Evolutionary conservation across 192 early-diverging fungal genomes (phyloP).

Genomic region (Funneliformis geosporum): DNA sequence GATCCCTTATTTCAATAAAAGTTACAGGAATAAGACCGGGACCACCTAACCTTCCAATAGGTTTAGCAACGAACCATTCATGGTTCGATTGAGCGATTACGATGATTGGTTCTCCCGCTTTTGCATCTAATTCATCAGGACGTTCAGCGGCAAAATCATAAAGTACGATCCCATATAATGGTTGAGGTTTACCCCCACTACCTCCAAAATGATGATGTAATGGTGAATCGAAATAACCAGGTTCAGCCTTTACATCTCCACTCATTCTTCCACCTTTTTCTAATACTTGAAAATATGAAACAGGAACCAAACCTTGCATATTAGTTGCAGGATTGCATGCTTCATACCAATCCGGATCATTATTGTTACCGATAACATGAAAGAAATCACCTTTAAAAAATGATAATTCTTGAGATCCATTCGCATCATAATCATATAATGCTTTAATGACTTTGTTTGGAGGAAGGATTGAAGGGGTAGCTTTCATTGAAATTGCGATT

Average conservation of each 20-base stretch:
- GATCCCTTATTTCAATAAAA: constrained; percentile 75
- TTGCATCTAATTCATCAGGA: constrained; percentile 70
- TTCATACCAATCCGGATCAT: constrained; percentile 71
- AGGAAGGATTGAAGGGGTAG: constrained; percentile 38
- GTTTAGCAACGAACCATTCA: constrained; percentile 81
- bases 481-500: constrained; percentile 12
- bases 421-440: constrained; percentile 64
- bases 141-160: constrained; percentile 75
- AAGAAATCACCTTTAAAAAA: constrained; percentile 79
- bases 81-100: constrained; percentile 77
- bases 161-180: constrained; percentile 70
- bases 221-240: constrained; percentile 31
- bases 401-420: constrained; percentile 62
- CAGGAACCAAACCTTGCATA: constrained; percentile 70
- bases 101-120: constrained; percentile 69
- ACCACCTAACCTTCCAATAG: constrained; percentile 58
- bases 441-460: constrained; percentile 78
- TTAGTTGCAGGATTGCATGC: constrained; percentile 73
- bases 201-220: constrained; percentile 37
- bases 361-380: constrained; percentile 72
- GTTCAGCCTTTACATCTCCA: constrained; percentile 14
- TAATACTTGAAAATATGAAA: constrained; percentile 71
- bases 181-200: constrained; percentile 42
- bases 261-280: constrained; percentile 45
- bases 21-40: constrained; percentile 76